These are phyloP conservation scores for Pyricularia grisea DNA, from an alignment of 2,329 filamentous ascomycete genomes.

Conservation along the genomic window DNA sequence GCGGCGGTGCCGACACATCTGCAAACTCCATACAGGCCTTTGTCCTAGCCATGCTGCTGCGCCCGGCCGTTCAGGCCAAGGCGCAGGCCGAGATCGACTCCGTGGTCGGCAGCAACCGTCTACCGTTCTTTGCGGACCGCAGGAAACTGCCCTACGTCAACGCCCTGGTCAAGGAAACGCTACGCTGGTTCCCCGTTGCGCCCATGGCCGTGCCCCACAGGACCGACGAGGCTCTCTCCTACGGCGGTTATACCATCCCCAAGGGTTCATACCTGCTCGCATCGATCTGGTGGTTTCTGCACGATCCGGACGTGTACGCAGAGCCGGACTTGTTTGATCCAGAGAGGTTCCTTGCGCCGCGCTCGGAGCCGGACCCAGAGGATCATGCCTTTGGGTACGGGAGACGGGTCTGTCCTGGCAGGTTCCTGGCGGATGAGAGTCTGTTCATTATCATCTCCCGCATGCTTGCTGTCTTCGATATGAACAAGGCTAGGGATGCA, in stretches of 20 bases:
- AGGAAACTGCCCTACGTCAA: constrained; percentile 20
- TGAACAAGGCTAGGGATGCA: constrained; percentile 5
- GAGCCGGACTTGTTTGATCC: constrained; percentile 14
- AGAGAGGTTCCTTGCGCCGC: constrained; percentile 10
- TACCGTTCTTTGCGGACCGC: constrained; percentile 21
- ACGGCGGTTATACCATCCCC: constrained; percentile 38
- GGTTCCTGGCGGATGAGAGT: constrained; percentile 36
- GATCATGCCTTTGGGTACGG: constrained; percentile 30
- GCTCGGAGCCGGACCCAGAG: constrained; percentile 20
- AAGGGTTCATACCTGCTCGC: constrained; percentile 31
- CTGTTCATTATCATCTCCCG: constrained; percentile 27
- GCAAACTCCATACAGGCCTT: constrained; percentile 36
- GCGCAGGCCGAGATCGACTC: constrained; percentile 33
- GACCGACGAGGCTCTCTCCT: constrained; percentile 36
- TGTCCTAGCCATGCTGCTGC: constrained; percentile 34
- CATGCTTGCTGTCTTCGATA: constrained; percentile 17
- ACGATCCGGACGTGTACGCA: constrained; percentile 12
- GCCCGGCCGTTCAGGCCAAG: constrained; percentile 29
- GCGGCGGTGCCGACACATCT: constrained; percentile 40
- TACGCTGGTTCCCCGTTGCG: constrained; percentile 1
- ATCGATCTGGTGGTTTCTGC: constrained; percentile 21
- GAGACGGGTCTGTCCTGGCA: constrained; percentile 31
- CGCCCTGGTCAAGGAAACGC: constrained; percentile 19
- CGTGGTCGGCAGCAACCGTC: constrained; percentile 21
- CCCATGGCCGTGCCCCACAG: constrained; percentile 28